A percentile compares a stretch with the other conserved stretches of the same genome.
phyloP scores from a whole-genome alignment of 2,329 filamentous ascomycete species.

The Neoascochyta sp. region DNA sequence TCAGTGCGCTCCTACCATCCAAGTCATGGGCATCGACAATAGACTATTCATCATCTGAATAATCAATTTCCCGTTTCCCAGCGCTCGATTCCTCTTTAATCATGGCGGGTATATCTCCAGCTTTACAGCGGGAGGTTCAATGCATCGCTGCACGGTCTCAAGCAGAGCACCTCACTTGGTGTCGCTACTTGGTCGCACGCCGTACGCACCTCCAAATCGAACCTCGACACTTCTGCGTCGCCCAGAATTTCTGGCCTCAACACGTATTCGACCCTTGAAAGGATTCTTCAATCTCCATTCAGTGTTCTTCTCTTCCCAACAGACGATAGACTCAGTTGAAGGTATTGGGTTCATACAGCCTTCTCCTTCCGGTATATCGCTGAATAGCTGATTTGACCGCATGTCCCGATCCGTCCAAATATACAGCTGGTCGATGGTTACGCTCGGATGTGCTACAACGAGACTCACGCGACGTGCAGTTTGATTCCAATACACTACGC shows the following conservation, averaged over 20 bases:
- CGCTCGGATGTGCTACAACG: conserved; percentile 36
- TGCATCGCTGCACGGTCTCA: conserved; percentile 8
- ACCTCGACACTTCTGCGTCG: conserved; percentile 6
- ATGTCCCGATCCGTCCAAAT: conserved; percentile 18
- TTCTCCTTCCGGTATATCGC: conserved; percentile 3
- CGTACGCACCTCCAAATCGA: conserved; percentile 5
- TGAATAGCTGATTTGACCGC: conserved; percentile 3
- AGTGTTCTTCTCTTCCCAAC: conserved; percentile 6
- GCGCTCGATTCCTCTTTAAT: too few relatives aligned
- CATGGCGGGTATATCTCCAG: too few relatives aligned
- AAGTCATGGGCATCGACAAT: too few relatives aligned
- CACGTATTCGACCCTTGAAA: neutral
- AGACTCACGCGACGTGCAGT: conserved; percentile 37
- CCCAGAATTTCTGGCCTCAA: conserved; percentile 1
- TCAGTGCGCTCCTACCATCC: too few relatives aligned
- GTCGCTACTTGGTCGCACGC: conserved; percentile 6
- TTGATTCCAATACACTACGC: conserved; percentile 42
- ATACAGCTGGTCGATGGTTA: conserved; percentile 36
- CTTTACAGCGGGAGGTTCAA: conserved; percentile 4
- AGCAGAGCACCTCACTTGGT: conserved; percentile 7
- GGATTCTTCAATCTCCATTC: conserved; percentile 5
- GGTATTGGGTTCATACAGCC: conserved; percentile 6
- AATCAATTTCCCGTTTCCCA: neutral
- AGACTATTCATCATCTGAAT: too few relatives aligned
- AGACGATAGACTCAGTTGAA: conserved; percentile 6